A percentile compares a stretch with the other conserved stretches of the same genome.
Conservation (phyloP, 225 moss, liverwort and hornwort species). For the Antitrichia curtipendula region DNA sequence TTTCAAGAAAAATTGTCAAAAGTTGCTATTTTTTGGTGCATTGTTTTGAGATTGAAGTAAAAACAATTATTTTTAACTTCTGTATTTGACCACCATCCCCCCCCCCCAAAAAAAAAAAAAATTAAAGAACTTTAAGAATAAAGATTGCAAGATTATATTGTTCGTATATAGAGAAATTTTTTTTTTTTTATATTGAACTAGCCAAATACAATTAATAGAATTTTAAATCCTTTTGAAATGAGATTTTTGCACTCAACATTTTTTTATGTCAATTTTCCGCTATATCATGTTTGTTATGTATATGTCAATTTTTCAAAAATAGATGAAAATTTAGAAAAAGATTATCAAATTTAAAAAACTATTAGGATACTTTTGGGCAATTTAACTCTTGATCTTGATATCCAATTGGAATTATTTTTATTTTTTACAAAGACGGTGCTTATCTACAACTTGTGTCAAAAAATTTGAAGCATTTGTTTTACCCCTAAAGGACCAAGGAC, state of each 20-base stretch:
- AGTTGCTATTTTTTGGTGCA: not conserved
- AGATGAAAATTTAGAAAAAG: not conserved
- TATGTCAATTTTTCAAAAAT: not conserved
- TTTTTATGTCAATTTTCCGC: fast-evolving
- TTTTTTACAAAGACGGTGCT: fast-evolving
- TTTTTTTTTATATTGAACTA: too few species aligned
- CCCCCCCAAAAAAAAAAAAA: too few species aligned
- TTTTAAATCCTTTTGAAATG: not conserved
- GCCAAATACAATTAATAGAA: fast-evolving
- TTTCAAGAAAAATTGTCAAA: not conserved
- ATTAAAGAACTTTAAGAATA: not conserved
- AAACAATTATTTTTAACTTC: not conserved
- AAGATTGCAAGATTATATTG: not conserved
- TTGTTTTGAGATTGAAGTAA: not conserved
- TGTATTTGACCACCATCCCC: too few species aligned
- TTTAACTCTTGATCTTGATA: not conserved
- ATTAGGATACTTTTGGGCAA: fast-evolving
- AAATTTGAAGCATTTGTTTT: not conserved
- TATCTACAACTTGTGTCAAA: not conserved
- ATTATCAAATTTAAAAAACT: not conserved
- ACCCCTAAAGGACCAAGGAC: too few species aligned
- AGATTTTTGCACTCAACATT: too few species aligned
- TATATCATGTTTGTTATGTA: too few species aligned
- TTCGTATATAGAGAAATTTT: fast-evolving
- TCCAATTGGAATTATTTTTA: not conserved